Percentiles rank a stretch among this genome's conserved stretches.
Conservation (phyloP, 2,329 filamentous ascomycete species). For the Epichloe elymi region DNA sequence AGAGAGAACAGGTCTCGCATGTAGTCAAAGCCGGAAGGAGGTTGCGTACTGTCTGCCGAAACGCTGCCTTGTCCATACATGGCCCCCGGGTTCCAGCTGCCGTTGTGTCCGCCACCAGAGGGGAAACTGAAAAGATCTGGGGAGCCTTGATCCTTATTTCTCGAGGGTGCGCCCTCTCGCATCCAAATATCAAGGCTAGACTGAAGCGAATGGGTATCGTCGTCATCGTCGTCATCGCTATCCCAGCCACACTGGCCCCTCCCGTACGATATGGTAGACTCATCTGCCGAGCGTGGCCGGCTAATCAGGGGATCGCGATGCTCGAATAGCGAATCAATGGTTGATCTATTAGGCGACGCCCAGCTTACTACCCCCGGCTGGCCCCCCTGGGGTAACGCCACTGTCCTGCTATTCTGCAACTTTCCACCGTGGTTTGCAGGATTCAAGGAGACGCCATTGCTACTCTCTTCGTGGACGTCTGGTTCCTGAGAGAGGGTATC, state of each 20-base stretch:
- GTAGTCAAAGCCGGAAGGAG: slow-evolving; percentile 23
- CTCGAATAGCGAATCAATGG: slow-evolving; percentile 8
- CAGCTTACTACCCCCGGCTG: slow-evolving; percentile 2
- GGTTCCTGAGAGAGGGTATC: slow-evolving; percentile 30
- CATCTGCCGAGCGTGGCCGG: slow-evolving; percentile 34
- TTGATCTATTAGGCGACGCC: slow-evolving; percentile 1
- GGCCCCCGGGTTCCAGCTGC: slow-evolving; percentile 33
- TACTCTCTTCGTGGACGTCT: slow-evolving; percentile 16
- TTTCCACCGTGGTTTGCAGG: slow-evolving; percentile 9
- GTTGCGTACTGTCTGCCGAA: slow-evolving; percentile 12
- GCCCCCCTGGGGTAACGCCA: neutral
- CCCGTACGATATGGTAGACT: slow-evolving; percentile 28
- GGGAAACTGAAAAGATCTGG: slow-evolving; percentile 45
- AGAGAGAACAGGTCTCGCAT: slow-evolving; percentile 32
- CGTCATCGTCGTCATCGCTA: slow-evolving; percentile 29
- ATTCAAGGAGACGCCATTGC: slow-evolving; percentile 19
- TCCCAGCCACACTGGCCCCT: slow-evolving; percentile 31
- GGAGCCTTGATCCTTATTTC: slow-evolving; percentile 21
- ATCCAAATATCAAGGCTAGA: slow-evolving; percentile 47
- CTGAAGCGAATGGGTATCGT: slow-evolving; percentile 27
- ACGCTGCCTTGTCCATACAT: slow-evolving; percentile 28
- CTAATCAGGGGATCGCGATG: slow-evolving; percentile 14
- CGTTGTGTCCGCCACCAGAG: slow-evolving; percentile 15
- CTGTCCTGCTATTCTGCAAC: slow-evolving; percentile 1
- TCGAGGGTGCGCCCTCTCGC: slow-evolving; percentile 32